Conservation (phyloP, 495 filamentous ascomycete species). For the Aspergillus cavernicola region DNA sequence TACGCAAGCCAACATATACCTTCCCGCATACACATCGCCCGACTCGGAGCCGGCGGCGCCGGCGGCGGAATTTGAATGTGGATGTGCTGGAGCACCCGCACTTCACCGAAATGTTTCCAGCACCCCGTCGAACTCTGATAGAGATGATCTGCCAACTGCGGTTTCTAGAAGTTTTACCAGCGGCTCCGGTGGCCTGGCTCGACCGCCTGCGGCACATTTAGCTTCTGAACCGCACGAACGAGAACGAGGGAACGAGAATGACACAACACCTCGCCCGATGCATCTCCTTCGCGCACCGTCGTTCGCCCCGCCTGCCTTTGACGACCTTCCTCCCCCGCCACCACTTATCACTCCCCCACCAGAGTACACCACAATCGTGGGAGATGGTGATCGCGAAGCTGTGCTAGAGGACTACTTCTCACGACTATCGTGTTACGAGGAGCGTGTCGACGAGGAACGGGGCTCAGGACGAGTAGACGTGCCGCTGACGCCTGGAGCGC, state of each 20-base stretch:
- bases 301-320: slow-evolving; percentile 87
- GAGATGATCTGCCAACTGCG: slow-evolving; percentile 19
- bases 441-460: slow-evolving; percentile 52
- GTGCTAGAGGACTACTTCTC: slow-evolving; percentile 86
- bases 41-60: slow-evolving; percentile 44
- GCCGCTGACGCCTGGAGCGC: slow-evolving; percentile 65
- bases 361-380: slow-evolving; percentile 81
- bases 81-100: slow-evolving; percentile 66
- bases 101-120: slow-evolving; percentile 36
- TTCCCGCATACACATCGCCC: slow-evolving; percentile 77
- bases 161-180: slow-evolving; percentile 45
- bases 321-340: slow-evolving; percentile 82
- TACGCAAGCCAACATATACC: slow-evolving; percentile 81
- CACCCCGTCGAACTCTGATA: slow-evolving; percentile 32
- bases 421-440: slow-evolving; percentile 58
- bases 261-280: slow-evolving; percentile 58
- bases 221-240: slow-evolving; percentile 42
- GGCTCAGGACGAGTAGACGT: slow-evolving; percentile 54
- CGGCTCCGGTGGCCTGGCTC: slow-evolving; percentile 42
- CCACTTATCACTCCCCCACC: slow-evolving; percentile 82
- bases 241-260: slow-evolving; percentile 20
- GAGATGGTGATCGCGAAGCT: slow-evolving; percentile 70
- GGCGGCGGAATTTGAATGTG: slow-evolving; percentile 61
- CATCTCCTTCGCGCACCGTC: slow-evolving; percentile 86
- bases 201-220: slow-evolving; percentile 47